These are phyloP conservation scores for Craspedostauros australis DNA, from an alignment of 108 stramenopile species.

Conservation along the genomic window DNA sequence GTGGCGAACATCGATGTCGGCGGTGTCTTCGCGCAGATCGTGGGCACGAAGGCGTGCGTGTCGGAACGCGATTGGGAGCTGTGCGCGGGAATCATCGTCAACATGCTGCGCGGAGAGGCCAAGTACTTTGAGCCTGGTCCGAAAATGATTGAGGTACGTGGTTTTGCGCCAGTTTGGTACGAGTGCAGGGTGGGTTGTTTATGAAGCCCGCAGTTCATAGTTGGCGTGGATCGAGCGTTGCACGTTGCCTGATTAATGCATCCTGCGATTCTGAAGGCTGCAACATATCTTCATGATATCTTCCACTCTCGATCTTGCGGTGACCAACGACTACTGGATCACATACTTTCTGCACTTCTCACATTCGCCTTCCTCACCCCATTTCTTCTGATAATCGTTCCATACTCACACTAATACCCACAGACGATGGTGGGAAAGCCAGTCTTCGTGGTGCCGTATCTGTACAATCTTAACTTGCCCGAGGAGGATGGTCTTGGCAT, in stretches of 20 bases:
- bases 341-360: too few relatives aligned
- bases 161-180: too few relatives aligned
- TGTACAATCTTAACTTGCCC: conserved; percentile 11
- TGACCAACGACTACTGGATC: too few relatives aligned
- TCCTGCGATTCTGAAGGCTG: too few relatives aligned
- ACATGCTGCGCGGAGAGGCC: conserved; percentile 22
- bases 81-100: conserved; percentile 32
- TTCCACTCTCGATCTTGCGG: too few relatives aligned
- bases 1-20: conserved; percentile 37
- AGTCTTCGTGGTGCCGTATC: conserved; percentile 25
- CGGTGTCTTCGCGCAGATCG: conserved; percentile 39
- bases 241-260: too few relatives aligned
- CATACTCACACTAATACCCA: too few relatives aligned
- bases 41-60: conserved; percentile 34
- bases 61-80: conserved; percentile 30
- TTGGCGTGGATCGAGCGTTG: too few relatives aligned
- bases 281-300: too few relatives aligned
- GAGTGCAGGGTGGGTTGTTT: too few relatives aligned
- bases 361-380: not conserved
- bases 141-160: conserved; percentile 16
- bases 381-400: not conserved
- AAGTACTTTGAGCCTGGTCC: conserved; percentile 25
- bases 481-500: conserved; percentile 26
- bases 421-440: conserved; percentile 34
- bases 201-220: too few relatives aligned